Base-by-base conservation (phyloP, 2,329 filamentous ascomycete genomes). In the Ophiostoma perfectum region DNA sequence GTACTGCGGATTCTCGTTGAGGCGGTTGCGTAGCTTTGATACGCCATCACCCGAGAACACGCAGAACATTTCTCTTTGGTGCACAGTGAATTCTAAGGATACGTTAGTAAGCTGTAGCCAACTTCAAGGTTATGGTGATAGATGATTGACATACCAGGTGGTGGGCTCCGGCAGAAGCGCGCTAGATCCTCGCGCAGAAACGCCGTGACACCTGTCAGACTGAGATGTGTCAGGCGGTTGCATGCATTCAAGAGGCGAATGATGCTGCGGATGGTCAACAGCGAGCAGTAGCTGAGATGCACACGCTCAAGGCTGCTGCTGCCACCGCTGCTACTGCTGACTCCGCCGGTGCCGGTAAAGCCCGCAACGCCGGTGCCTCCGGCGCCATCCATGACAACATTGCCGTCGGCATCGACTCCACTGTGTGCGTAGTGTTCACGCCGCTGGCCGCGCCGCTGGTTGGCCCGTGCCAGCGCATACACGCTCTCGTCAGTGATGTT, bases 21-120 rank as follows among this genome's bases (percentile, higher is more conserved):
- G 83, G 75, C 93, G 91, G 41, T 89, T 84, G 58, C 94, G 89
- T 39, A 99, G 86, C 55, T 86, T 86, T 58, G 82, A 81, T 1
- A 99, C 94, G 68, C 93, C 93, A 39, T 86, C 84, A 5, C 95
- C 94, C 1, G 93, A 97, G 78, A 99, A 99, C 67, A 99, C 95
- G 75, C 95, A 99, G 77, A 99, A 99, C 7, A 98, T 92, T 66
- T 94, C 90, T 71, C 95, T 88, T 77, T 99, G 95, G 75, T 97
- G 93, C 64, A 94, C 90, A 18, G 93, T 98, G 77, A 99, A 99
- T 78, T 98, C 95, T 88, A 36, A 70, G 67, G 80, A 12, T 60
- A 27, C 76, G 65, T 68, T 55, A 27, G 66, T 49, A 27, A 27
- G 27, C 27, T 27, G 27, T 27, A 27, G 18, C 18, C 38, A 49